Percentiles rank a stretch among this genome's conserved stretches.
These are phyloP conservation scores for Backusella macrospora DNA, from an alignment of 192 early-diverging fungal genomes.

Conservation along the genomic window DNA sequence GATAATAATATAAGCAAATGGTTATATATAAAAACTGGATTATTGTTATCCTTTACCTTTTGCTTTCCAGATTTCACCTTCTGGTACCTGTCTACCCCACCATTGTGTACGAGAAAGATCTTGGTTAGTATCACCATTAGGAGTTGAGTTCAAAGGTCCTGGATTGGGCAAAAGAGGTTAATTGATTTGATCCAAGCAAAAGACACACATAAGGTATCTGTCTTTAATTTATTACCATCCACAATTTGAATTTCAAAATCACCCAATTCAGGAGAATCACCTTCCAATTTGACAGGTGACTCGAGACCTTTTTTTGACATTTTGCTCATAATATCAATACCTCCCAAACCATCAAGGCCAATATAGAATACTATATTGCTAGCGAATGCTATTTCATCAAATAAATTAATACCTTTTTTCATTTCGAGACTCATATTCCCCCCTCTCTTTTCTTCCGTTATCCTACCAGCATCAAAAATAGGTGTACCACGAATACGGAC, in stretches of 20 bases:
- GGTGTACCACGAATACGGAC: slow-evolving; percentile 76
- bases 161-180: no score
- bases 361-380: slow-evolving; percentile 75
- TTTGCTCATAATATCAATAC: slow-evolving; percentile 49
- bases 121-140: slow-evolving; percentile 8
- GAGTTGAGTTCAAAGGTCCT: slow-evolving; percentile 28
- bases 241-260: slow-evolving; percentile 65
- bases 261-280: slow-evolving; percentile 70
- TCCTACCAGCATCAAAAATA: slow-evolving; percentile 45
- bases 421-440: not conserved
- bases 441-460: not conserved
- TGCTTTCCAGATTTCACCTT: slow-evolving; percentile 59
- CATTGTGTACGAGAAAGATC: slow-evolving; percentile 44
- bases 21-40: no score
- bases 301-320: slow-evolving; percentile 35
- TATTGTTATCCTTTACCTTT: slow-evolving; percentile 46
- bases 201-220: not conserved
- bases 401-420: no score
- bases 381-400: slow-evolving; percentile 39
- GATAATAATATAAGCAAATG: no score
- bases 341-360: slow-evolving; percentile 74
- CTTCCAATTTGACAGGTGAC: slow-evolving; percentile 49
- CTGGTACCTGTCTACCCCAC: slow-evolving; percentile 39
- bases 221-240: slow-evolving; percentile 50
- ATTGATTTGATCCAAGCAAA: not conserved